phyloP scores from a whole-genome alignment of 176 grass and related monocot species.

The Saccharum officinarum region DNA sequence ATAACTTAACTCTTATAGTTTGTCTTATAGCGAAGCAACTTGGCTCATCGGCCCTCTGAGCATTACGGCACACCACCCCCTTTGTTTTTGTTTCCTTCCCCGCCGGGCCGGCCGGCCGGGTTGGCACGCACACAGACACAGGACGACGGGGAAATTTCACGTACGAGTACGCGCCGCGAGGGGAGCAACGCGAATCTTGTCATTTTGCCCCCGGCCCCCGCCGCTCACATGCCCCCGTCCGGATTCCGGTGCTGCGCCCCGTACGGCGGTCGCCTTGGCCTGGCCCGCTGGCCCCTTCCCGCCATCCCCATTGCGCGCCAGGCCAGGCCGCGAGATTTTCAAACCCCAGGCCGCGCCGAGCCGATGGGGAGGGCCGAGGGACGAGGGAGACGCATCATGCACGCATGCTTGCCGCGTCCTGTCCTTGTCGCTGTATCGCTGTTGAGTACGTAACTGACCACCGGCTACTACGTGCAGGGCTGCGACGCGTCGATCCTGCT shows the following conservation, averaged over 20 bases:
- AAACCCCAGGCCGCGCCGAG: background rate
- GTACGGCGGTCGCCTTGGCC: constrained; percentile 29
- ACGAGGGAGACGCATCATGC: background rate
- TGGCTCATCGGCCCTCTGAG: too few species aligned
- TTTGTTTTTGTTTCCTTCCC: background rate
- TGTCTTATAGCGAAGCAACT: too few species aligned
- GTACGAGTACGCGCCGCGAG: background rate
- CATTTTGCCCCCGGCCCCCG: background rate
- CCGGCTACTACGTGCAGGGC: constrained; percentile 19
- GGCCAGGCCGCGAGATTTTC: background rate
- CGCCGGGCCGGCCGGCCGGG: background rate
- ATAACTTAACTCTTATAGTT: too few species aligned
- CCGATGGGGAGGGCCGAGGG: too few species aligned
- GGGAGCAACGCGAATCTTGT: constrained; percentile 44
- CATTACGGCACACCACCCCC: too few species aligned
- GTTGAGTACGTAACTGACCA: background rate
- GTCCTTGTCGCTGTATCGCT: background rate
- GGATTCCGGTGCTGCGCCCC: constrained; percentile 1
- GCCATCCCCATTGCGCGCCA: background rate
- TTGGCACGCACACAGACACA: constrained; percentile 18
- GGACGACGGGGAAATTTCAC: too few species aligned
- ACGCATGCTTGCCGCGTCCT: background rate
- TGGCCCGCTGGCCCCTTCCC: too few species aligned
- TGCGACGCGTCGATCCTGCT: constrained; percentile 69
- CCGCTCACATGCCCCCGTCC: constrained; percentile 16